Base-by-base conservation (phyloP, 2,329 filamentous ascomycete species). In the Fusarium sp. region DNA sequence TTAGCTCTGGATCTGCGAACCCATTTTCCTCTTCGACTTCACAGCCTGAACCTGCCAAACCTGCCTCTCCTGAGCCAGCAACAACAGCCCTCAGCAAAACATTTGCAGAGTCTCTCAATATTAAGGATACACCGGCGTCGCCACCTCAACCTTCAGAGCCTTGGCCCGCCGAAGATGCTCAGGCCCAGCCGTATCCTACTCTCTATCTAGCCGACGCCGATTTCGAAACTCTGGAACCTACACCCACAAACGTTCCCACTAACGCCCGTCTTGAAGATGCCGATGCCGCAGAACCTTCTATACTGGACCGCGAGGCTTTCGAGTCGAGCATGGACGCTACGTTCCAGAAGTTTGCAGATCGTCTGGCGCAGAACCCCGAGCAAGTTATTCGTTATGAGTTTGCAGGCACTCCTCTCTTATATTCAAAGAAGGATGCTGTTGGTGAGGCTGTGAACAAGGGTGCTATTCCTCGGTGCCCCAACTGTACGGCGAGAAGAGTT, bases 121-220 rank as follows among this genome's bases (percentile, higher is more conserved):
- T 94, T 67, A 94, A 96, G 81, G 86, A 85, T 69, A 78, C 84
- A 12, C 83, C 85, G 25, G 69, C 80, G 21, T 62, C 65, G 23
- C 77, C 73, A 9, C 75, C 79, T 42, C 79, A 75, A 7, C 77
- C 89, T 0, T 84, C 88, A 2, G 89, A 94, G 74, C 92, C 94
- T 13, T 98, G 95, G 95, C 96, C 96, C 1, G 80, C 87, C 18
- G 83, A 86, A 43, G 86, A 89, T 4, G 83, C 87, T 1, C 92
- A 93, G 74, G 93, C 94, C 0, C 69, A 86, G 3, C 86, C 94
- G 0, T 98, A 95, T 82, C 92, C 94, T 2, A 84, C 88, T 35
- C 93, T 92, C 79, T 94, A 94, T 84, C 90, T 96, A 49, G 87
- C 92, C 57, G 96, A 98, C 76, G 96, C 96, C 58, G 96, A 97